phyloP scores from a whole-genome alignment of 148 eudicot genomes.

The Suaeda aralocaspica region DNA sequence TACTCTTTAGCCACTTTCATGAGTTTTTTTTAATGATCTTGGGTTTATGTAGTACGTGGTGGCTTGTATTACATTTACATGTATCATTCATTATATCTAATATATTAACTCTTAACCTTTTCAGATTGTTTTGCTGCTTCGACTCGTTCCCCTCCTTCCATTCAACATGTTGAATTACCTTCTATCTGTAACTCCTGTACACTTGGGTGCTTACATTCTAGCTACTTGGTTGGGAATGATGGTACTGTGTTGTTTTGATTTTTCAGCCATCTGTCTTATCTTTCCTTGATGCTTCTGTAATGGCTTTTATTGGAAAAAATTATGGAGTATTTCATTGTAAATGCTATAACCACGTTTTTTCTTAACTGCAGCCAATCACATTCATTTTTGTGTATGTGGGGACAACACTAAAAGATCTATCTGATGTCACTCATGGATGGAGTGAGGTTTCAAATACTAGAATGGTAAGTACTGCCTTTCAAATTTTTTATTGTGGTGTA shows the following conservation, averaged over 20 bases:
- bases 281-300: not conserved
- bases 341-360: not conserved
- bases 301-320: too few species aligned
- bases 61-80: not conserved
- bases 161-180: constrained; percentile 96
- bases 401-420: constrained; percentile 83
- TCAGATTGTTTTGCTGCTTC: constrained; percentile 92
- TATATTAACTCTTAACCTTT: not conserved
- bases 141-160: constrained; percentile 91
- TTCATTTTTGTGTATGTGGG: constrained; percentile 86
- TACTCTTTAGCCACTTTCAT: not conserved
- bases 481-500: not conserved
- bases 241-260: constrained; percentile 37
- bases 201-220: constrained; percentile 62
- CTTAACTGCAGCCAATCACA: constrained; percentile 72
- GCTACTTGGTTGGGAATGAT: constrained; percentile 99
- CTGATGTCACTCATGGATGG: constrained; percentile 94
- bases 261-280: not conserved
- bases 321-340: not conserved
- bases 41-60: not conserved
- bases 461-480: constrained; percentile 51
- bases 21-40: not conserved
- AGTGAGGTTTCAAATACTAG: constrained; percentile 68
- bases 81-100: too few species aligned
- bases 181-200: constrained; percentile 81